Evolutionary conservation across 2,329 filamentous ascomycete genomes (phyloP).

Genomic region (Dryadomyces sulphureus): DNA sequence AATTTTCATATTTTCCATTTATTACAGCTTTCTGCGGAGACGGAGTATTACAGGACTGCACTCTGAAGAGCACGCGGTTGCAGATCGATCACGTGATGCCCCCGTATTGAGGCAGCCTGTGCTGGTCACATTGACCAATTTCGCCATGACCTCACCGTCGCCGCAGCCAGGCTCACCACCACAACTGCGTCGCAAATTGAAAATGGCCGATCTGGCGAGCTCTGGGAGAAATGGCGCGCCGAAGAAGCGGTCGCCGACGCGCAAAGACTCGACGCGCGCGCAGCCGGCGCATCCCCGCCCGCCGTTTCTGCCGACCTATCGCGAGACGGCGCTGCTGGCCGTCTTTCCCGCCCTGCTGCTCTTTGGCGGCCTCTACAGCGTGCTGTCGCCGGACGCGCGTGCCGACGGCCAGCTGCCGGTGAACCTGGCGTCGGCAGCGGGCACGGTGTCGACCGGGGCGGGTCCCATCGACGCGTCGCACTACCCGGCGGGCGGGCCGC

Average conservation of each 20-base stretch:
- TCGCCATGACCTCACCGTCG: slow-evolving; percentile 3
- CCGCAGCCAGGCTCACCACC: slow-evolving; percentile 1
- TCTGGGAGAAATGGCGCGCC: neutral
- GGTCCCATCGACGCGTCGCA: slow-evolving; percentile 19
- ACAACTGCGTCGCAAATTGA: slow-evolving; percentile 5
- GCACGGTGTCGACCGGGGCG: neutral
- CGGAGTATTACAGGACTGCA: no score
- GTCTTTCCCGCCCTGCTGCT: slow-evolving; percentile 67
- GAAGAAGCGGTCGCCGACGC: no score
- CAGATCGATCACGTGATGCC: no score
- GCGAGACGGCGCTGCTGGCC: slow-evolving; percentile 49
- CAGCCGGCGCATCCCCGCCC: neutral
- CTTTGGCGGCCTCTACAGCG: slow-evolving; percentile 68
- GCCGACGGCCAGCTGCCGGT: slow-evolving; percentile 45
- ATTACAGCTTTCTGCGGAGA: no score
- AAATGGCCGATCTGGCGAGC: slow-evolving; percentile 3
- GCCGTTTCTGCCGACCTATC: slow-evolving; percentile 54
- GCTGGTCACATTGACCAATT: neutral
- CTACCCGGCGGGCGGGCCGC: slow-evolving; percentile 16
- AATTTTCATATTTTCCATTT: no score
- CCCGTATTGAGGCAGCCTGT: no score
- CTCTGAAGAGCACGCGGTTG: no score
- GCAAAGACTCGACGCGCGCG: no score
- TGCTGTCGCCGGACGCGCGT: slow-evolving; percentile 59
- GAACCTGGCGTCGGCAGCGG: slow-evolving; percentile 32